These are phyloP conservation scores for Kernera saxatilis DNA, from an alignment of 345 rosid genomes.

Conservation along the genomic window DNA sequence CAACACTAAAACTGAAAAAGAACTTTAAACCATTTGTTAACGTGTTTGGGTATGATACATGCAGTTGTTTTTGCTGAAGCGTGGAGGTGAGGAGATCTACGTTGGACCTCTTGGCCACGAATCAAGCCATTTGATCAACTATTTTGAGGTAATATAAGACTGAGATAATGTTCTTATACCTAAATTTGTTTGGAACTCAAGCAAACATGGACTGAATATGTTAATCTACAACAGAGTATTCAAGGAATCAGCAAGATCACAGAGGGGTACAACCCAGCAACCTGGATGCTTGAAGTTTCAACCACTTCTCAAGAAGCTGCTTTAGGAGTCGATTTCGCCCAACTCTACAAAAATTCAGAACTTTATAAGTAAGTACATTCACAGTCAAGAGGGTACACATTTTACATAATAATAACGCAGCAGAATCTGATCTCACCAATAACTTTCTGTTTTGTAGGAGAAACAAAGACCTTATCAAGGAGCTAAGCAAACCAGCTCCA, in stretches of 20 bases:
- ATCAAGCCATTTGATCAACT: conserved; percentile 52
- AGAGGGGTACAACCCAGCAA: conserved; percentile 81
- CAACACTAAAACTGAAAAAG: neutral
- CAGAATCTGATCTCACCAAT: neutral
- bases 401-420: neutral
- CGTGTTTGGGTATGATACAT: neutral
- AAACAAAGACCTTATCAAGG: conserved; percentile 56
- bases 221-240: conserved; percentile 35
- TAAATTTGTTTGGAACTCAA: neutral
- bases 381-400: neutral
- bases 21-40: neutral
- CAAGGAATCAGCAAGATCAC: conserved; percentile 54
- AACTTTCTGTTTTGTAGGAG: conserved; percentile 36
- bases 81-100: conserved; percentile 81
- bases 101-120: conserved; percentile 72
- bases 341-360: conserved; percentile 52
- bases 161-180: neutral
- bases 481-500: conserved; percentile 50
- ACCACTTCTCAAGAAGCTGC: conserved; percentile 51
- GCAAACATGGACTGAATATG: neutral
- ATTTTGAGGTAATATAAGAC: conserved; percentile 55
- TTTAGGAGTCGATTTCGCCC: conserved; percentile 56
- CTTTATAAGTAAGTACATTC: conserved; percentile 41
- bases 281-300: conserved; percentile 84
- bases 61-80: conserved; percentile 63